Evolutionary conservation across 2,329 filamentous ascomycete genomes (phyloP).

Genomic region (Sporothrix pallida): DNA sequence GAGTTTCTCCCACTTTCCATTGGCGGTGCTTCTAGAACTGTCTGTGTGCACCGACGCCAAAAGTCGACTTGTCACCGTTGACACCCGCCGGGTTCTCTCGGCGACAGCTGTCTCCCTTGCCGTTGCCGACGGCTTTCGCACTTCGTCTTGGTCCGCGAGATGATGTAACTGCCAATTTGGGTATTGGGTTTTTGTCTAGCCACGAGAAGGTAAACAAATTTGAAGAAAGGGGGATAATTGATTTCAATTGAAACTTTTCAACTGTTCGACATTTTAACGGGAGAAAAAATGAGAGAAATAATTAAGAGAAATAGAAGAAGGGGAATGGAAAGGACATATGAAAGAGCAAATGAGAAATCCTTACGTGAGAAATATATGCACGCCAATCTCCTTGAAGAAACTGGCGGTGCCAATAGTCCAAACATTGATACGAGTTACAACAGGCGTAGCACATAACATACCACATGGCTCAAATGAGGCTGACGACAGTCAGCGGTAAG

Average conservation of each 20-base stretch:
- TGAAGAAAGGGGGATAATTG: neutral
- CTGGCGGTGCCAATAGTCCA: neutral
- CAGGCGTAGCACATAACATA: neutral
- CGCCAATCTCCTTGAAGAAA: no score
- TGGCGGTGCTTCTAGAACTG: constrained; percentile 7
- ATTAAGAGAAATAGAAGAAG: neutral
- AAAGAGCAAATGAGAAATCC: neutral
- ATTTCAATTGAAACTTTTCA: neutral
- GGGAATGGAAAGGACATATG: neutral
- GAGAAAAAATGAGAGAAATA: neutral
- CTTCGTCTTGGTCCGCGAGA: neutral
- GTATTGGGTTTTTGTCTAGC: no score
- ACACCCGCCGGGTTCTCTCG: neutral
- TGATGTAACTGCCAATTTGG: neutral
- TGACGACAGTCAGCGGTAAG: neutral
- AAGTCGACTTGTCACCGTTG: no score
- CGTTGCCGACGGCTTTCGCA: no score
- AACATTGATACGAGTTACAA: neutral
- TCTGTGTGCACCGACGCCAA: neutral
- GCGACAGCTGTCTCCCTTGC: neutral
- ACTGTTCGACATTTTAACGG: no score
- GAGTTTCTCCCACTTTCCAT: neutral
- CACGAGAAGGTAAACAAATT: no score
- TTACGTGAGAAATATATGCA: no score
- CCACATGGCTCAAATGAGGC: neutral